These are phyloP conservation scores for Zymoseptoria pseudotritici DNA, from an alignment of 2,329 filamentous ascomycete genomes.

Conservation along the genomic window DNA sequence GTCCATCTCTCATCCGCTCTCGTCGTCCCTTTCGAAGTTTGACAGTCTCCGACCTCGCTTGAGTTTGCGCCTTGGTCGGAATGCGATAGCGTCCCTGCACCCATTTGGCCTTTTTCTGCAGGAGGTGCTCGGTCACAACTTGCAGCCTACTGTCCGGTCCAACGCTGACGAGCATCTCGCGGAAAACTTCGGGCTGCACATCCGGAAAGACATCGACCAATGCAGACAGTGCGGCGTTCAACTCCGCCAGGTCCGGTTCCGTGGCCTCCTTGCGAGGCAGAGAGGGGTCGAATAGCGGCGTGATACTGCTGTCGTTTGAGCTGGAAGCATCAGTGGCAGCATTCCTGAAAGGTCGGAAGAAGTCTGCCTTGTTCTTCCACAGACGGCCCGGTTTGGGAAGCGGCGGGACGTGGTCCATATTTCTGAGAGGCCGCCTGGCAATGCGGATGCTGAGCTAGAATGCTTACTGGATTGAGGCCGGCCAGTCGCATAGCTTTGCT, in stretches of 20 bases:
- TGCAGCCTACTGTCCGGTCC: constrained; percentile 69
- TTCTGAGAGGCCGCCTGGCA: neutral
- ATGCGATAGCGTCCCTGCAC: constrained; percentile 56
- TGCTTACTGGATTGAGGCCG: neutral
- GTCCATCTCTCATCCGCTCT: neutral
- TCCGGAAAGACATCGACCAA: constrained; percentile 70
- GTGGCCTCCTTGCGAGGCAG: constrained; percentile 10
- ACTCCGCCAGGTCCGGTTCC: constrained; percentile 57
- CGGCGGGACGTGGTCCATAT: constrained; percentile 24
- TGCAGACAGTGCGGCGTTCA: constrained; percentile 62
- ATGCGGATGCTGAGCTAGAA: neutral
- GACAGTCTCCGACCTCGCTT: constrained; percentile 1
- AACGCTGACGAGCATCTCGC: constrained; percentile 69
- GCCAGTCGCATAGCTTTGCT: neutral
- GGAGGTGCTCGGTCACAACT: constrained; percentile 66
- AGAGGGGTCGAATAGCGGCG: constrained; percentile 21
- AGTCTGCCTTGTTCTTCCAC: constrained; percentile 29
- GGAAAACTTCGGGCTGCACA: constrained; percentile 73
- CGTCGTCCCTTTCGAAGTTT: neutral
- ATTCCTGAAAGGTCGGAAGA: constrained; percentile 26
- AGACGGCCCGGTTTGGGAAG: constrained; percentile 20
- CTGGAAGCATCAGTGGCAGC: constrained; percentile 18
- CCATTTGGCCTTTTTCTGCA: constrained; percentile 64
- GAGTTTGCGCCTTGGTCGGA: constrained; percentile 3
- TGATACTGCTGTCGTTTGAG: constrained; percentile 13